Conservation (phyloP, 352 stramenopile genomes). For the Phytophthora pluvialis region DNA sequence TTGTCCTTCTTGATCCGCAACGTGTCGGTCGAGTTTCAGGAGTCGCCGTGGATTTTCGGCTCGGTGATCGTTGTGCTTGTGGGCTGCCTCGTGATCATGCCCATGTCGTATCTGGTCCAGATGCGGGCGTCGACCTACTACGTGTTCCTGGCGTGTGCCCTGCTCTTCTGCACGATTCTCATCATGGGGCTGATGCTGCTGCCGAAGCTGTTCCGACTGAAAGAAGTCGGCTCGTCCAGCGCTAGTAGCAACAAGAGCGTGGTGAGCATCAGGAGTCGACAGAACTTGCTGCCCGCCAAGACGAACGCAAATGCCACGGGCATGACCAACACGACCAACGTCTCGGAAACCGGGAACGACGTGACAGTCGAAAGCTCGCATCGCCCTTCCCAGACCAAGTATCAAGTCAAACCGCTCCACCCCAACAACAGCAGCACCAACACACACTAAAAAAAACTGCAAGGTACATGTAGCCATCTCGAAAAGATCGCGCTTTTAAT, state of each 20-base stretch:
- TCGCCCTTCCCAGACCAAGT: not conserved
- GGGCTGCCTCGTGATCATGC: slow-evolving; percentile 51
- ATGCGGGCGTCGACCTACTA: slow-evolving; percentile 48
- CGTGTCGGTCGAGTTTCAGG: slow-evolving; percentile 71
- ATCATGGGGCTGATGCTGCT: slow-evolving; percentile 57
- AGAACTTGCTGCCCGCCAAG: not conserved
- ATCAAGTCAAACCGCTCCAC: not conserved
- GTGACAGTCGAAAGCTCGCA: not conserved
- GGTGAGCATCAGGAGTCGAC: not conserved
- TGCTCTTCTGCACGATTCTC: slow-evolving; percentile 43
- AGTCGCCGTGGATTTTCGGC: slow-evolving; percentile 69
- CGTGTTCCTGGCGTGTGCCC: slow-evolving; percentile 33
- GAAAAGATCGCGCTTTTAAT: not conserved
- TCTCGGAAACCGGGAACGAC: not conserved
- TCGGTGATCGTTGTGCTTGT: slow-evolving; percentile 58
- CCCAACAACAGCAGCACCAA: too few relatives aligned
- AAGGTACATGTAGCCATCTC: not conserved
- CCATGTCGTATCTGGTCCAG: slow-evolving; percentile 56
- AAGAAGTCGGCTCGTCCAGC: slow-evolving; percentile 14
- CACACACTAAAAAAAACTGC: too few relatives aligned
- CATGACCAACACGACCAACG: not conserved
- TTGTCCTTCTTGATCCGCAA: slow-evolving; percentile 69
- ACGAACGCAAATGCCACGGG: not conserved
- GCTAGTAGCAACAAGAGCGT: not conserved
- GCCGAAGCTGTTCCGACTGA: slow-evolving; percentile 49